These are phyloP conservation scores for Silene vulgaris DNA, from an alignment of 179 eudicot species.

Conservation along the genomic window DNA sequence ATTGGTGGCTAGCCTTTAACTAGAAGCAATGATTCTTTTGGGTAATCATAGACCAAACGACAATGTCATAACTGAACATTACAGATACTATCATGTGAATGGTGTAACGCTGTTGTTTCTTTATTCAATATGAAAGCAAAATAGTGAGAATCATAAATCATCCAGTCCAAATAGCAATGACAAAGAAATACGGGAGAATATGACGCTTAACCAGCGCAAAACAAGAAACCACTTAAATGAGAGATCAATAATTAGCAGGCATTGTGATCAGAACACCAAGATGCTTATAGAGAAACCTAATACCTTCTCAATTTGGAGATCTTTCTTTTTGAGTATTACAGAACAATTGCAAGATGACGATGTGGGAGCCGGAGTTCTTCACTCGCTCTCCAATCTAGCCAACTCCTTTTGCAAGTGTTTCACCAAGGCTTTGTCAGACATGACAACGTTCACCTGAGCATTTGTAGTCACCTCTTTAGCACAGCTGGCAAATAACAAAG, in stretches of 20 bases:
- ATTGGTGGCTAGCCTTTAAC: too few species aligned
- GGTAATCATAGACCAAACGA: not conserved
- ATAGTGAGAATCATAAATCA: not conserved
- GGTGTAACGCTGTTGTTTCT: not conserved
- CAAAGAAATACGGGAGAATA: not conserved
- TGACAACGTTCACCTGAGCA: slow-evolving; percentile 77
- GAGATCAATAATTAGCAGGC: too few species aligned
- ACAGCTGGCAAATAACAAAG: slow-evolving; percentile 90
- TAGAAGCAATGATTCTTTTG: too few species aligned
- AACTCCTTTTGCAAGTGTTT: slow-evolving; percentile 93
- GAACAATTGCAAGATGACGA: slow-evolving; percentile 42
- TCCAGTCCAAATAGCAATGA: too few species aligned
- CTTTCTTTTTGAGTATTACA: slow-evolving; percentile 58
- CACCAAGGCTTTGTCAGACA: slow-evolving; percentile 93
- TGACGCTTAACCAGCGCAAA: not conserved
- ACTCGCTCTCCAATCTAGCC: slow-evolving; percentile 78
- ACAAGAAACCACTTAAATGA: slow-evolving; percentile 1
- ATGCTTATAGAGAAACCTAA: slow-evolving; percentile 6
- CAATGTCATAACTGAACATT: not conserved
- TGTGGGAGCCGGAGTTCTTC: slow-evolving; percentile 49
- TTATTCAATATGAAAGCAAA: not conserved
- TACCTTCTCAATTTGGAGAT: slow-evolving; percentile 85
- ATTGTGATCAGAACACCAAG: not conserved
- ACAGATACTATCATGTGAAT: not conserved
- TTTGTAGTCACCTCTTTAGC: slow-evolving; percentile 93